These are phyloP conservation scores for Alternaria postmessia DNA, from an alignment of 2,329 filamentous ascomycete species.

Conservation along the genomic window DNA sequence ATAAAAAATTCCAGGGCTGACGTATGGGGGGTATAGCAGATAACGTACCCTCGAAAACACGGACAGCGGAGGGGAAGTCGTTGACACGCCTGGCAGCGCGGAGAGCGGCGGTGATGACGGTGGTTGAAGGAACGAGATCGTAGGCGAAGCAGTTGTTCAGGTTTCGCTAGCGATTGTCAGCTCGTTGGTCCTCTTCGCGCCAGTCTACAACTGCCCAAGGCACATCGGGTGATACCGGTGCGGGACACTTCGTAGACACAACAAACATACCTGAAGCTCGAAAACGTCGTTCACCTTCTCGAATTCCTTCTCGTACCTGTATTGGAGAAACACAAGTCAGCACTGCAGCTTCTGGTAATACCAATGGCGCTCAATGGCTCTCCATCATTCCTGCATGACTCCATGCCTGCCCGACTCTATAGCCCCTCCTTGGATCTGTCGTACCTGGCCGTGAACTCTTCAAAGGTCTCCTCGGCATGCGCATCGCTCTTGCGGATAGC, in stretches of 20 bases:
- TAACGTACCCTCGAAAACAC: conserved; percentile 92
- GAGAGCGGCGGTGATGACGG: conserved; percentile 89
- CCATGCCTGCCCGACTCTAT: conserved; percentile 18
- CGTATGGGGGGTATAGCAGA: background rate
- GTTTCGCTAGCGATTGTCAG: conserved; percentile 71
- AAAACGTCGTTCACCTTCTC: conserved; percentile 97
- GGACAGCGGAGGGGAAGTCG: conserved; percentile 97
- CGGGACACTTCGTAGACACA: conserved; percentile 9
- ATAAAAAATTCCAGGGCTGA: background rate
- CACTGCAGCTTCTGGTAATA: conserved; percentile 26
- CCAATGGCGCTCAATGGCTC: conserved; percentile 42
- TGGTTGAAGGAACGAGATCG: conserved; percentile 95
- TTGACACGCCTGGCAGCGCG: conserved; percentile 95
- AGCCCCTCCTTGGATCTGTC: conserved; percentile 41
- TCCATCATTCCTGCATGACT: conserved; percentile 22
- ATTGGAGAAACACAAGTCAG: conserved; percentile 36
- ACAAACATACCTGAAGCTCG: conserved; percentile 87
- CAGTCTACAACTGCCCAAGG: conserved; percentile 11
- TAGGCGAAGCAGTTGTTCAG: conserved; percentile 99
- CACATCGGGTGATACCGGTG: conserved; percentile 26
- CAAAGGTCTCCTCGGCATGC: conserved; percentile 95
- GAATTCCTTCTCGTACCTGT: conserved; percentile 99
- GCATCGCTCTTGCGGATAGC: conserved; percentile 56
- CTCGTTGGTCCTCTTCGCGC: conserved; percentile 4
- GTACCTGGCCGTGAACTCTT: conserved; percentile 98